Base-by-base conservation (phyloP, 176 grass and related monocot genomes). In the Ensete glaucum region DNA sequence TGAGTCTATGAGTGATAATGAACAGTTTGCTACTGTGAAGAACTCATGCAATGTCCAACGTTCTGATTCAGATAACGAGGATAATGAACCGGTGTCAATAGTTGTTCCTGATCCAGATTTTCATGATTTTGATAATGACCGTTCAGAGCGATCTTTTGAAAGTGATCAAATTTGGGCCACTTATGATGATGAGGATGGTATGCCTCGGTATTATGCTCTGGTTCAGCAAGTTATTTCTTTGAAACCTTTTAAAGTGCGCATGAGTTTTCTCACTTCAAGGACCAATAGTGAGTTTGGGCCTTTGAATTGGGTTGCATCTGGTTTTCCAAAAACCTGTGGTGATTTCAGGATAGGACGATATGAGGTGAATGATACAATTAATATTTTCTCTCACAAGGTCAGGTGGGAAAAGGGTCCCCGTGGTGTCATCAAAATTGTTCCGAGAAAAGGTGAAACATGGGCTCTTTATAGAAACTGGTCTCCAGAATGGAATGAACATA, bases 31-130 rank as follows among this genome's bases (percentile, higher is more conserved):
- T 11, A 21, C 17, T 21, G 74, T 67, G 70, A 81, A 50, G 56
- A 70, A 8, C 58, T 81, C 56, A 78, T 58, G 25, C 77, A 64
- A 70, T 71, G 49, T 52, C 53, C 63, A 24, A 65, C 27, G 24
- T 27, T 26, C 43, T 29, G 74, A 71, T 43, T 52, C 81, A 81
- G 87, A 79, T 67, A 83, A 74, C 67, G 81, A 86, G 80, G 67
- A 74, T 66, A 75, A 77, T 23, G 73, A 79, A 27, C 57, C 78
- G n/a, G 69, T 83, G 52, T 81, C 81, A 62, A 83, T 81, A 67
- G 81, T 58, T 81, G 87, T 86, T 72, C 87, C 87, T 78, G 87
- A 89, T 81, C 81, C 83, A n/a, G 87, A 89, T 86, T 89, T 89
- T 67, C 84, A 86, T 83, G 87, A 86, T 83, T 89, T 89, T 75